These are phyloP conservation scores for Smithsoniella earleae DNA, from an alignment of 163 green algal species.

Conservation along the genomic window DNA sequence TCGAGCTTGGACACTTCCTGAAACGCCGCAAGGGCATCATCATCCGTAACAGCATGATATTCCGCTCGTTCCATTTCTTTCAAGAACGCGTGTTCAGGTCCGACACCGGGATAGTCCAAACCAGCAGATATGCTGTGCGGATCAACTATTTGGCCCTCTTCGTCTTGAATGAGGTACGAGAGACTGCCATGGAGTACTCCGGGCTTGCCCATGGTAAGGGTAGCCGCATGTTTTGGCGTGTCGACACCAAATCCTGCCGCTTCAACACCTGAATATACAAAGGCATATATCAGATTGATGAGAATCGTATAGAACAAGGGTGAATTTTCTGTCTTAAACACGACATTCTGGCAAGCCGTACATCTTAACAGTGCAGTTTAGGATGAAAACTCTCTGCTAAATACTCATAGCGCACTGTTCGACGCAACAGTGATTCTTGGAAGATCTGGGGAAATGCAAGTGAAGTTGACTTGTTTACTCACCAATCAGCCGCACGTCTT, in stretches of 20 bases:
- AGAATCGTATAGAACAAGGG: too few relatives aligned
- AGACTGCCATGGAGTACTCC: slow-evolving; percentile 95
- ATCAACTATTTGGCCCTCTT: slow-evolving; percentile 94
- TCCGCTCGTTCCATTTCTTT: slow-evolving; percentile 84
- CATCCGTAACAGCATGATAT: slow-evolving; percentile 81
- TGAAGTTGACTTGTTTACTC: too few relatives aligned
- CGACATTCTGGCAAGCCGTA: too few relatives aligned
- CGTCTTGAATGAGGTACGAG: slow-evolving; percentile 92
- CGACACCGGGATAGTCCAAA: slow-evolving; percentile 36
- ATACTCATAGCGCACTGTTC: too few relatives aligned
- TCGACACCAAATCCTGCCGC: slow-evolving; percentile 77
- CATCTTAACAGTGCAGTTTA: too few relatives aligned
- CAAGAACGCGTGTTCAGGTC: slow-evolving; percentile 96
- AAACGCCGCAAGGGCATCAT: not conserved
- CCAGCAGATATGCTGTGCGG: slow-evolving; percentile 90
- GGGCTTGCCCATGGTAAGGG: slow-evolving; percentile 80
- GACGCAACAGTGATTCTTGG: too few relatives aligned
- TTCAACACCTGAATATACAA: slow-evolving; percentile 37
- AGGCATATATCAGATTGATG: too few relatives aligned
- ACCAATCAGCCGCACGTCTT: slow-evolving; percentile 78
- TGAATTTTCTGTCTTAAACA: too few relatives aligned
- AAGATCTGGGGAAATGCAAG: too few relatives aligned
- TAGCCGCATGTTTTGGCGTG: slow-evolving; percentile 93
- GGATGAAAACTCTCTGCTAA: too few relatives aligned
- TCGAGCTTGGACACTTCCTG: slow-evolving; percentile 63